phyloP scores from a whole-genome alignment of 1,284 basidiomycete species.

The Ganoderma leucocontextum region DNA sequence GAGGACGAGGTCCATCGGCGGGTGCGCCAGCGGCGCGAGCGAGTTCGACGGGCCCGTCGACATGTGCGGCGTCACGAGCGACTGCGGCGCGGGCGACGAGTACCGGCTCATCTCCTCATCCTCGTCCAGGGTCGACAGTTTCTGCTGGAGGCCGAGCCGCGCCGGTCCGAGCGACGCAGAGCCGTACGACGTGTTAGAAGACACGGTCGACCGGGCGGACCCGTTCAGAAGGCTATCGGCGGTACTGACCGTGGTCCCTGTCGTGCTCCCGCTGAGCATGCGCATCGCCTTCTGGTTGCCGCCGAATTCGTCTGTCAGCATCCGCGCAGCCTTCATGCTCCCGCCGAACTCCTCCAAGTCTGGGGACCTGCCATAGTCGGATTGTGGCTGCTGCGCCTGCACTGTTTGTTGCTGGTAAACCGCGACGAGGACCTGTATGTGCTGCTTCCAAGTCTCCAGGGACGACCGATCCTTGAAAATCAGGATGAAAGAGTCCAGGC shows the following conservation, averaged over 20 bases:
- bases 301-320: conserved; percentile 83
- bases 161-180: conserved; percentile 41
- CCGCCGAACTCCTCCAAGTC: conserved; percentile 79
- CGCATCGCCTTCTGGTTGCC: conserved; percentile 77
- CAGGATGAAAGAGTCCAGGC: conserved; percentile 92
- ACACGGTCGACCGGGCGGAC: conserved; percentile 71
- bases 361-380: conserved; percentile 20
- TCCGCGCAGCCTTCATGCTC: conserved; percentile 75
- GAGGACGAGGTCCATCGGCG: conserved; percentile 91
- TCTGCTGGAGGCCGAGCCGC: conserved; percentile 47
- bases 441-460: conserved; percentile 87
- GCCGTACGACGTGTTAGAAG: conserved; percentile 75
- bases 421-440: conserved; percentile 78
- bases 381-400: conserved; percentile 42
- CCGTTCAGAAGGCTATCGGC: conserved; percentile 71
- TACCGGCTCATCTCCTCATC: conserved; percentile 70
- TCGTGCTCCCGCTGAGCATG: conserved; percentile 79
- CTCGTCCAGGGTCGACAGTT: conserved; percentile 73
- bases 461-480: conserved; percentile 92
- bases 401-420: conserved; percentile 64
- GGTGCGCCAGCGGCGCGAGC: conserved; percentile 82
- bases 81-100: conserved; percentile 54
- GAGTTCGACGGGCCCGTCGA: conserved; percentile 82
- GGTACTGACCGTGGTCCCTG: conserved; percentile 69
- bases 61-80: conserved; percentile 77